Evolutionary conservation across 192 early-diverging fungal species (phyloP), one percentile per base, ranked within the genome.

Genomic region (Gamsiella multidivaricata): DNA sequence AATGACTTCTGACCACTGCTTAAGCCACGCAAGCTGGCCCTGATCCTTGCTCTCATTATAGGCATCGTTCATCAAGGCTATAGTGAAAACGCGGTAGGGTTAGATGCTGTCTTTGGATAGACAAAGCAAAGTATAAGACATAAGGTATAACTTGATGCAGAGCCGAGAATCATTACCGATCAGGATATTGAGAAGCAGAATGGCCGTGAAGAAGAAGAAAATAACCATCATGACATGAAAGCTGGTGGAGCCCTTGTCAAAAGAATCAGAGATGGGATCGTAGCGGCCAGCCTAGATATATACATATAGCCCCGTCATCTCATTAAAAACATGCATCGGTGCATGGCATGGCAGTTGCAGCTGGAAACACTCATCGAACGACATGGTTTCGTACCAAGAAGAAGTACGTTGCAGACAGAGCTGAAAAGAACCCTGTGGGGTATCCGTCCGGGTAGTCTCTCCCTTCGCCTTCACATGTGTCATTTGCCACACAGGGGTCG

Each of bases 1-100:
- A 56, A 78, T 78, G 17, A 78, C 74, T 17, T 78, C 74, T 25
- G 74, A 78, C 65, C 63, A 69, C 33, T 78, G 74, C 31, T 78
- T 78, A 10, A 78, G 49, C 74, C 74, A 78, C n/a, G 65, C 74
- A 14, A 78, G 49, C 36, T 78, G 52, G 8, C 74, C 74, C 58
- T 69, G 43, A 36, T 64, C 49, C 47, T 64, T 78, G 26, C 74
- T 78, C 41, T 78, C 74, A 26, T 62, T 78, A 25, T 53, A 78
- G 1, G 65, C 74, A 23, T 78, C 74, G 49, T 78, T 78, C 74
- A 78, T 78, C 49, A 78, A 49, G 3, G 74, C 74, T 78, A 39
- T 59, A 47, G 28, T 20, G n/a, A 31, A 31, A 9, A 33, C 9
- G 14, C 5, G 17, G 23, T 20, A 3, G 33, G 15, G 45, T 5